phyloP scores from a whole-genome alignment of 306 rosid species.

The Adenanthera pavonina region DNA sequence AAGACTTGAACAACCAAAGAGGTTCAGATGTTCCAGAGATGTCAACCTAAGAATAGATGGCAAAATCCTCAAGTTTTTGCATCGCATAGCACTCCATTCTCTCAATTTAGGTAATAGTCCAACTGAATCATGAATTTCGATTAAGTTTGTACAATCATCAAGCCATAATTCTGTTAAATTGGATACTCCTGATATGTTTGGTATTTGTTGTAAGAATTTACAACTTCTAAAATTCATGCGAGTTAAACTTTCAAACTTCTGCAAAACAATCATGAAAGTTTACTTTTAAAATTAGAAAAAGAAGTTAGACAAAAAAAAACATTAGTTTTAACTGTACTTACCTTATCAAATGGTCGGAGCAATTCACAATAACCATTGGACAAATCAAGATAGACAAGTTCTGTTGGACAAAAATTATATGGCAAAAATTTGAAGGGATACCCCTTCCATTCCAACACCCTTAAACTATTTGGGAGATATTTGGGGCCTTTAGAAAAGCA shows the following conservation, averaged over 20 bases:
- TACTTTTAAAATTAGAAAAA: background rate
- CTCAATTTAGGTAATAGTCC: background rate
- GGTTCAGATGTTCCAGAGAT: background rate
- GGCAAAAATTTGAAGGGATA: constrained; percentile 4
- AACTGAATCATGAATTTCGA: background rate
- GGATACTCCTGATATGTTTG: background rate
- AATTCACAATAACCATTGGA: background rate
- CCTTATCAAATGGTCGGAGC: background rate
- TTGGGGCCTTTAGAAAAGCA: background rate
- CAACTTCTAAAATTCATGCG: background rate
- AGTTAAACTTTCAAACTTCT: background rate
- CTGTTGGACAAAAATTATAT: background rate
- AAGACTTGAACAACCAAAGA: background rate
- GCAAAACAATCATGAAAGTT: background rate
- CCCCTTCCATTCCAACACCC: background rate
- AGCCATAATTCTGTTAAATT: background rate
- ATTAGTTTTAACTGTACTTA: background rate
- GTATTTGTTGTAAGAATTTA: background rate
- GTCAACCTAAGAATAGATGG: background rate
- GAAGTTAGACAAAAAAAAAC: background rate
- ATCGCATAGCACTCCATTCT: background rate
- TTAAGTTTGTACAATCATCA: background rate
- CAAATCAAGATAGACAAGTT: background rate
- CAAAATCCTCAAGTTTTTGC: background rate
- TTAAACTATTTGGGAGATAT: constrained; percentile 10